These are phyloP conservation scores for Erodium texanum DNA, from an alignment of 441 rosid species.

Conservation along the genomic window DNA sequence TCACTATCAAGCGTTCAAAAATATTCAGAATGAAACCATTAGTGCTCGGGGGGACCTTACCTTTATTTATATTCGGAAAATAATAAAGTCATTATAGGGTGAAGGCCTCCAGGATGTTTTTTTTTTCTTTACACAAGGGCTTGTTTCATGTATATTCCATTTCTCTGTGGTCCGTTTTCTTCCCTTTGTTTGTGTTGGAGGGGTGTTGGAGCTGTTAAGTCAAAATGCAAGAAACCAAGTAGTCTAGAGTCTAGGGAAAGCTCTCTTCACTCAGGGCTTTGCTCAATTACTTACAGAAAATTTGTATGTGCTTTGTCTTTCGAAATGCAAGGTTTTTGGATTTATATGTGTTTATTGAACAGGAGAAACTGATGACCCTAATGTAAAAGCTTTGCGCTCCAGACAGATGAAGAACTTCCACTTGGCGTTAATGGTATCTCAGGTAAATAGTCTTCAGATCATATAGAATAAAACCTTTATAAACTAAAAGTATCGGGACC, in stretches of 20 bases:
- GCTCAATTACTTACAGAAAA: slow-evolving; percentile 5
- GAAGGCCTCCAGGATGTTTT: not conserved
- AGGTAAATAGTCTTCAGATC: slow-evolving; percentile 32
- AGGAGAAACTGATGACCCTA: slow-evolving; percentile 51
- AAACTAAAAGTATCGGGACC: too few species aligned
- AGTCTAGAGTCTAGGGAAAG: not conserved
- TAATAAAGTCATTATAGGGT: not conserved
- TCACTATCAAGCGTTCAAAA: not conserved
- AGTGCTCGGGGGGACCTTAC: not conserved
- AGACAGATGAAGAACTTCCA: slow-evolving; percentile 93
- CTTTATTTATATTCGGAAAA: not conserved
- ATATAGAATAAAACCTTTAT: too few species aligned
- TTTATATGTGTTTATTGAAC: slow-evolving; percentile 14
- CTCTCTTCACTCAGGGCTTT: not conserved
- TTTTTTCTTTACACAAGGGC: not conserved
- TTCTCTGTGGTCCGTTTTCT: not conserved
- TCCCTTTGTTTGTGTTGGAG: not conserved
- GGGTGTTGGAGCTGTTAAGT: not conserved
- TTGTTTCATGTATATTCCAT: not conserved
- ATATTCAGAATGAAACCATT: not conserved
- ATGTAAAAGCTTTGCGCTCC: slow-evolving; percentile 57
- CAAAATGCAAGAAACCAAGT: not conserved
- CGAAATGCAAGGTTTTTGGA: not conserved
- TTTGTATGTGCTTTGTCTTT: not conserved
- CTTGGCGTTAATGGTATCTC: slow-evolving; percentile 79